These are phyloP conservation scores for Spinacia oleracea DNA, from an alignment of 179 eudicot species.

Conservation along the genomic window DNA sequence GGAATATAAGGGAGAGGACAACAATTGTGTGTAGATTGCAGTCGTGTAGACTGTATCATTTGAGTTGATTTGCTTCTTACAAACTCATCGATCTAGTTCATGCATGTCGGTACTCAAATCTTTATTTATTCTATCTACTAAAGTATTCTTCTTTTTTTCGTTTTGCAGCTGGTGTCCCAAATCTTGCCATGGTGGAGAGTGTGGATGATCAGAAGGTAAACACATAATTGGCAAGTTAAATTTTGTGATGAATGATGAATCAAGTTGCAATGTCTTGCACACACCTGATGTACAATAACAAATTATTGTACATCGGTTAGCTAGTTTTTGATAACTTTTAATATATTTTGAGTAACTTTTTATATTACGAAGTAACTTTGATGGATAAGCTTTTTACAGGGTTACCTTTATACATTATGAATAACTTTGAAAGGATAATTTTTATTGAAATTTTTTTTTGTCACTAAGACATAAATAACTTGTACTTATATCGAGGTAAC, in stretches of 20 bases:
- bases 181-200: constrained; percentile 87
- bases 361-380: no score
- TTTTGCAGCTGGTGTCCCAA: constrained; percentile 80
- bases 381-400: no score
- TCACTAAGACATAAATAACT: no score
- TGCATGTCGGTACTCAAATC: neutral
- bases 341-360: no score
- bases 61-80: neutral
- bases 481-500: no score
- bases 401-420: no score
- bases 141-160: constrained; percentile 6
- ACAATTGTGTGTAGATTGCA: neutral
- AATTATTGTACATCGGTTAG: no score
- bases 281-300: no score
- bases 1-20: neutral
- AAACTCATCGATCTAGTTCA: neutral
- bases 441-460: no score
- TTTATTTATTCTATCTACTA: neutral
- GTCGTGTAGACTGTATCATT: neutral
- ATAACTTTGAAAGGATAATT: no score
- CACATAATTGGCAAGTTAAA: neutral
- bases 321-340: no score
- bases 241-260: neutral
- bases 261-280: no score
- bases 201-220: constrained; percentile 97